Percentiles rank a stretch among this genome's conserved stretches.
phyloP scores from a whole-genome alignment of 495 filamentous ascomycete species.

The Zalerion maritima region DNA sequence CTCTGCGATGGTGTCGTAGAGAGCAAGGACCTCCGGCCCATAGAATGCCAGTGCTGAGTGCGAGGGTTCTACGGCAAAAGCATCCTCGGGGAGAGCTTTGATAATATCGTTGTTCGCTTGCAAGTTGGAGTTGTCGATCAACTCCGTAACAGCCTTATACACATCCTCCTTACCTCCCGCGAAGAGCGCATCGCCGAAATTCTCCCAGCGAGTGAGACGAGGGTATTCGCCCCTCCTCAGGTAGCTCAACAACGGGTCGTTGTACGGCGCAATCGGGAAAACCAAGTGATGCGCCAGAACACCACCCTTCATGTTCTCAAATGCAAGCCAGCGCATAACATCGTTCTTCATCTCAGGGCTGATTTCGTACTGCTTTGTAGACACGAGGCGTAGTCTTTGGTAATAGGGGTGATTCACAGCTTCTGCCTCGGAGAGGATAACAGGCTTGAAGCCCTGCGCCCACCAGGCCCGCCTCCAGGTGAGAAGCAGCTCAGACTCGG shows the following conservation, averaged over 20 bases:
- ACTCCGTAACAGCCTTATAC: slow-evolving; percentile 49
- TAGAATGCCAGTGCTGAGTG: too few relatives aligned
- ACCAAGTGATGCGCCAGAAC: slow-evolving; percentile 64
- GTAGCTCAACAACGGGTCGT: slow-evolving; percentile 55
- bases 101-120: slow-evolving; percentile 43
- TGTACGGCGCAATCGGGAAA: slow-evolving; percentile 71
- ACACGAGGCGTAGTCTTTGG: slow-evolving; percentile 40
- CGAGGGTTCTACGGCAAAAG: slow-evolving; percentile 48
- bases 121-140: slow-evolving; percentile 38
- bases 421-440: slow-evolving; percentile 66
- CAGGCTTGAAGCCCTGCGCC: slow-evolving; percentile 78
- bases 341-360: slow-evolving; percentile 49
- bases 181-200: slow-evolving; percentile 56
- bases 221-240: slow-evolving; percentile 62
- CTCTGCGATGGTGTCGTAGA: slow-evolving; percentile 58
- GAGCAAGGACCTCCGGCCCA: slow-evolving; percentile 58
- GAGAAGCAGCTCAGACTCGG: slow-evolving; percentile 65
- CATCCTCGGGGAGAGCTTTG: slow-evolving; percentile 37
- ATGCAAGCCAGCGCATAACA: slow-evolving; percentile 76
- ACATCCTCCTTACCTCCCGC: slow-evolving; percentile 53
- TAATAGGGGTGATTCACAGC: slow-evolving; percentile 77
- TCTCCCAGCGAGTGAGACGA: slow-evolving; percentile 59
- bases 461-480: slow-evolving; percentile 90
- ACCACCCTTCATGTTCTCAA: slow-evolving; percentile 84
- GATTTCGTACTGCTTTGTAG: too few relatives aligned